These are phyloP conservation scores for Mortierella sp. DNA, from an alignment of 371 early-diverging fungal genomes.

Conservation along the genomic window DNA sequence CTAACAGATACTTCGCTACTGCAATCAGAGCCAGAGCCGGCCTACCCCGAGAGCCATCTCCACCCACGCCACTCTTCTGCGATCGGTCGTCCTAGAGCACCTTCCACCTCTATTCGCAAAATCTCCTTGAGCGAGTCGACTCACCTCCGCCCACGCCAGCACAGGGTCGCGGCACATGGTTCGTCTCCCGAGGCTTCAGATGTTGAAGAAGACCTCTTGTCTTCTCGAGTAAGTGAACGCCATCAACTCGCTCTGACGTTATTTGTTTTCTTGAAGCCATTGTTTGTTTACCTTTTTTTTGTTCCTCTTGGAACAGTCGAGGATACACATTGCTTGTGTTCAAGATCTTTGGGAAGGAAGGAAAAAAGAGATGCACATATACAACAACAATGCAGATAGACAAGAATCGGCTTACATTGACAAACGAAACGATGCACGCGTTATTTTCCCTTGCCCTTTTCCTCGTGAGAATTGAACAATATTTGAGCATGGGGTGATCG, in stretches of 20 bases:
- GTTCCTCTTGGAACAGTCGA: not conserved
- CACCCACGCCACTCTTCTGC: constrained; percentile 30
- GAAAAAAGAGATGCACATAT: not conserved
- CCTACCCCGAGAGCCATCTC: constrained; percentile 10
- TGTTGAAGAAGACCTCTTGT: constrained; percentile 18
- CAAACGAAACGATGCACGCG: constrained; percentile 5
- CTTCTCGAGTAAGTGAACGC: constrained; percentile 28
- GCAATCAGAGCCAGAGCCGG: constrained; percentile 6
- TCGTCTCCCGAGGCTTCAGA: constrained; percentile 28
- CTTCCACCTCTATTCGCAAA: constrained; percentile 23
- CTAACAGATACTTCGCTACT: not conserved
- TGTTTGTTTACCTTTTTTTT: constrained; percentile 3
- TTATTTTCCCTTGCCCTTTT: not conserved
- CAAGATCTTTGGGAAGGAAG: constrained; percentile 20
- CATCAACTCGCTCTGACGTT: not conserved
- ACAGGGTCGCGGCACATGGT: constrained; percentile 17
- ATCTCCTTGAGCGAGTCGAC: constrained; percentile 41
- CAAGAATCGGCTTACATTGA: constrained; percentile 4
- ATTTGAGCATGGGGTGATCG: constrained; percentile 17
- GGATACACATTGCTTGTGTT: constrained; percentile 31
- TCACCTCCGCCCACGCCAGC: constrained; percentile 23
- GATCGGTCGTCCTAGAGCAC: constrained; percentile 4
- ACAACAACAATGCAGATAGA: not conserved
- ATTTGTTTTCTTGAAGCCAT: not conserved
- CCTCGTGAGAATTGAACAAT: constrained; percentile 7